Evolutionary conservation across 2,329 filamentous ascomycete species (phyloP).

Genomic region (Cercospora berteroae): DNA sequence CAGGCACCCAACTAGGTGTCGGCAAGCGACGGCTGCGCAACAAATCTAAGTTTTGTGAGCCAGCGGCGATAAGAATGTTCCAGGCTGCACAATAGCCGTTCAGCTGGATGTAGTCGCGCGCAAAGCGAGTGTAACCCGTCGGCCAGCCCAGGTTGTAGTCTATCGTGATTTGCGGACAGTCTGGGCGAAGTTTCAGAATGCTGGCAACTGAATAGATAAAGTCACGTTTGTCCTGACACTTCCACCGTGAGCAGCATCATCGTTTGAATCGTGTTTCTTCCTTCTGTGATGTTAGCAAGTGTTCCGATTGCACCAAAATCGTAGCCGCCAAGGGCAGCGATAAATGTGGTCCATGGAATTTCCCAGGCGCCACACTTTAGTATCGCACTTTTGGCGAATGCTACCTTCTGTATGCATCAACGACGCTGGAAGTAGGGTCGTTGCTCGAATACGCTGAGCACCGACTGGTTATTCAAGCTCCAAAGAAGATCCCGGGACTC

Average conservation of each 20-base stretch:
- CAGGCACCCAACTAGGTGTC: no score
- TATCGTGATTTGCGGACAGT: not conserved
- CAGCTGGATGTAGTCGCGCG: not conserved
- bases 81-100: not conserved
- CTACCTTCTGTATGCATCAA: not conserved
- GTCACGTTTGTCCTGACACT: not conserved
- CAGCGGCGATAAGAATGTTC: not conserved
- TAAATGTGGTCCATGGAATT: not conserved
- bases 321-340: not conserved
- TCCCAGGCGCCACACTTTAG: not conserved
- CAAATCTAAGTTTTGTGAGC: no score
- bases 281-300: not conserved
- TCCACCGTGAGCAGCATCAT: not conserved
- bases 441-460: not conserved
- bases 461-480: no score
- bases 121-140: not conserved
- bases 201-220: not conserved
- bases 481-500: no score
- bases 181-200: not conserved
- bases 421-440: not conserved
- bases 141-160: not conserved
- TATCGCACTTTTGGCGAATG: not conserved
- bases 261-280: not conserved
- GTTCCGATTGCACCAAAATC: rapidly evolving
- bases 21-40: no score